These are phyloP conservation scores for Ogataea nonfermentans DNA, from an alignment of 805 yeast genomes.

Conservation along the genomic window DNA sequence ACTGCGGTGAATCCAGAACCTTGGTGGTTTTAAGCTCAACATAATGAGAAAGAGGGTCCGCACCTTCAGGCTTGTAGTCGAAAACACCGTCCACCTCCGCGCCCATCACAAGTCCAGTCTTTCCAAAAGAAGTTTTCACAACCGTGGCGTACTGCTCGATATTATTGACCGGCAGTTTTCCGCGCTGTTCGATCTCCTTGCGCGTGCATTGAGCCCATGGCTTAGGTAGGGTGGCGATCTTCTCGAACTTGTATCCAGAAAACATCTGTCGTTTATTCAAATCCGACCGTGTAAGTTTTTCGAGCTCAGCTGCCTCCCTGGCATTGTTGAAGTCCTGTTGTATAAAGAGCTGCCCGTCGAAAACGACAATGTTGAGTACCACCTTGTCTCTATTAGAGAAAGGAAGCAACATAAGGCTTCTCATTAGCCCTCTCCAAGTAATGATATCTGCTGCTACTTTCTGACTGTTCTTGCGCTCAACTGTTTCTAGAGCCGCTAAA, in stretches of 20 bases:
- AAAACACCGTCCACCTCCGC: constrained; percentile 93
- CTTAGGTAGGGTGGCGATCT: constrained; percentile 65
- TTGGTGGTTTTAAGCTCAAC: constrained; percentile 79
- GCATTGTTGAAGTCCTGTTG: constrained; percentile 38
- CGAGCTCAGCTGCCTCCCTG: constrained; percentile 31
- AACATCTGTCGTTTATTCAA: constrained; percentile 43
- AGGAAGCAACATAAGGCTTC: constrained; percentile 67
- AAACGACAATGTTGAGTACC: constrained; percentile 60
- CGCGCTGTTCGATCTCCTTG: constrained; percentile 63
- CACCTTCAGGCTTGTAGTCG: constrained; percentile 63
- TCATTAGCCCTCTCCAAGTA: constrained; percentile 84
- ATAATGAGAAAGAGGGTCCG: constrained; percentile 65
- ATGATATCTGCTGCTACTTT: constrained; percentile 63
- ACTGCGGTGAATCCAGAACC: constrained; percentile 52
- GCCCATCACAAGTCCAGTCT: constrained; percentile 62
- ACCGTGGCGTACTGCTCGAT: constrained; percentile 77
- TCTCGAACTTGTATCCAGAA: constrained; percentile 85
- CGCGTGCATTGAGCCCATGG: constrained; percentile 75
- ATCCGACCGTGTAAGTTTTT: constrained; percentile 34
- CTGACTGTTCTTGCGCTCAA: constrained; percentile 49
- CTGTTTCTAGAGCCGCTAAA: constrained; percentile 49
- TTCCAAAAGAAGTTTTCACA: constrained; percentile 84
- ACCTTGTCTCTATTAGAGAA: constrained; percentile 55
- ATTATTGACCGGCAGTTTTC: constrained; percentile 58
- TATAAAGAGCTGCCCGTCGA: constrained; percentile 73